Evolutionary conservation across 2,329 filamentous ascomycete species (phyloP).

Genomic region (Colletotrichum tropicale): DNA sequence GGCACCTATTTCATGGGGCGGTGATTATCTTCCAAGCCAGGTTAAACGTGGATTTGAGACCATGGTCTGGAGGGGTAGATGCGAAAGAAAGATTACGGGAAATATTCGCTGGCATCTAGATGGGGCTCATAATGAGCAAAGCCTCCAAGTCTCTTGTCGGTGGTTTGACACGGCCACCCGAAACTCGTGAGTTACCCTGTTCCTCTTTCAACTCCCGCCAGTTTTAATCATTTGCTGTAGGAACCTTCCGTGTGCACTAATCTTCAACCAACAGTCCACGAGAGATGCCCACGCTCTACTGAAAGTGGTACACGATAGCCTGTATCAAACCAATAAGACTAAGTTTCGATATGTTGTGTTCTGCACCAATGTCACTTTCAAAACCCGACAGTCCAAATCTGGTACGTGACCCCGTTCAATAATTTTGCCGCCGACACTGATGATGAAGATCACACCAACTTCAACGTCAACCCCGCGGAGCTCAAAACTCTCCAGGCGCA

Average conservation of each 20-base stretch:
- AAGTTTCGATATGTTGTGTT: neutral
- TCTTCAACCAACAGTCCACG: neutral
- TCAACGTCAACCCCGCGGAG: neutral
- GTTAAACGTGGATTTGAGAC: neutral
- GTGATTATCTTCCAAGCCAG: neutral
- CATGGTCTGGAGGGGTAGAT: neutral
- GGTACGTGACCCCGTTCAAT: neutral
- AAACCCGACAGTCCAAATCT: neutral
- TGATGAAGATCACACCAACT: neutral
- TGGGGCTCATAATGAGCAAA: neutral
- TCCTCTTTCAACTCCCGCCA: neutral
- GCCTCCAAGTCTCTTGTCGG: neutral
- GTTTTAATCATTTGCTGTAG: neutral
- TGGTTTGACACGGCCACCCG: neutral
- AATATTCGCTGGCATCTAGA: neutral
- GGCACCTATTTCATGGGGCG: neutral
- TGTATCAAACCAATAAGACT: neutral
- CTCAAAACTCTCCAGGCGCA: neutral
- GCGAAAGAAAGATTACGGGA: neutral
- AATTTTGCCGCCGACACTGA: neutral
- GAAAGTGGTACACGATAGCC: neutral
- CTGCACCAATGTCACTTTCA: neutral
- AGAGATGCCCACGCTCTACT: neutral
- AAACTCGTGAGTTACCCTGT: accelerated
- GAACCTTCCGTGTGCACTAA: neutral